phyloP scores from a whole-genome alignment of 2,329 filamentous ascomycete species.

The Colletotrichum limetticola region DNA sequence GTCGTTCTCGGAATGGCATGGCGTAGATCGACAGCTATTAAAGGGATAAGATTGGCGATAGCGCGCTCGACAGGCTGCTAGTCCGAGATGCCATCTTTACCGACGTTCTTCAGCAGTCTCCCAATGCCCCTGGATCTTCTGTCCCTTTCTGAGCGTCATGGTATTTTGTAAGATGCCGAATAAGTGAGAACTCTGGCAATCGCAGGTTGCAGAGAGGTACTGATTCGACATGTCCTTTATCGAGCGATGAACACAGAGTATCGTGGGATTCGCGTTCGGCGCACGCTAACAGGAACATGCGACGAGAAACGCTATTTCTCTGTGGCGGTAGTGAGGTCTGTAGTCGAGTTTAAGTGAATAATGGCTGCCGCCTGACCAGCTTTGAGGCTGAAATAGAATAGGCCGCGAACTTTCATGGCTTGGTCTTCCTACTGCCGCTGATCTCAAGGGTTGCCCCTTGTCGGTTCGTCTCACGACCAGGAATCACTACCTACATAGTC shows the following conservation, averaged over 20 bases:
- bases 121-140: neutral
- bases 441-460: neutral
- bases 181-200: neutral
- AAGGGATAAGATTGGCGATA: conserved; percentile 33
- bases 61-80: conserved; percentile 12
- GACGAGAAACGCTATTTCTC: neutral
- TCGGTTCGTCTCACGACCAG: neutral
- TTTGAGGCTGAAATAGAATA: neutral
- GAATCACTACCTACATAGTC: neutral
- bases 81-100: neutral
- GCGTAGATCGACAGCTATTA: conserved; percentile 29
- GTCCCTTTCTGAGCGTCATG: neutral
- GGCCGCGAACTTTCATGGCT: neutral
- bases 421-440: neutral
- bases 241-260: neutral
- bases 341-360: neutral
- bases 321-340: neutral
- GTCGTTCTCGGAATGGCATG: conserved; percentile 24
- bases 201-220: too few species aligned
- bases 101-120: conserved; percentile 6
- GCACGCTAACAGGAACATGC: neutral
- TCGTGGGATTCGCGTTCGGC: neutral
- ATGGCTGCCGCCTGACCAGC: neutral
- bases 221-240: neutral
- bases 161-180: neutral